phyloP scores from a whole-genome alignment of 225 moss, liverwort and hornwort genomes.

The Sphagnum tenellum region DNA sequence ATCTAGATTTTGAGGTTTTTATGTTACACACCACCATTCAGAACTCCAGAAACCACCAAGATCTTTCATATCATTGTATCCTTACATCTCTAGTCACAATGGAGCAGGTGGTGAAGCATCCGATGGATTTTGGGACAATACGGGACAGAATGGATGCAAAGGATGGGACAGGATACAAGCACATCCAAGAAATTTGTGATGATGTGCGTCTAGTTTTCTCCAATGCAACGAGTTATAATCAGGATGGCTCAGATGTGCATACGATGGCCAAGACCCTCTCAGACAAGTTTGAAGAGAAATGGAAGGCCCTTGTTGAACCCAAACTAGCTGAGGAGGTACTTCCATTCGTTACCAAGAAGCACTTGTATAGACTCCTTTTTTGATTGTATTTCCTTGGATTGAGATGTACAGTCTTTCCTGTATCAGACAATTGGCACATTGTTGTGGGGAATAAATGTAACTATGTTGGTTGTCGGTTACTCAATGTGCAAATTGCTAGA shows the following conservation, averaged over 20 bases:
- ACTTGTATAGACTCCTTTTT: too few species aligned
- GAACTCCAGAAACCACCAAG: too few species aligned
- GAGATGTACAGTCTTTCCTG: too few species aligned
- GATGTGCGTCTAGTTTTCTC: conserved; percentile 82
- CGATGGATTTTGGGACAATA: conserved; percentile 97
- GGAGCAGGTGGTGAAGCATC: conserved; percentile 77
- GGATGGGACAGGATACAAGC: conserved; percentile 84
- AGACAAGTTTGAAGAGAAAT: conserved; percentile 94
- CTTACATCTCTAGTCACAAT: too few species aligned
- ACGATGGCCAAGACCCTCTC: conserved; percentile 88
- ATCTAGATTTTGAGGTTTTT: too few species aligned
- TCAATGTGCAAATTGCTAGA: too few species aligned
- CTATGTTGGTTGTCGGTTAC: too few species aligned
- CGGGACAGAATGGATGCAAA: conserved; percentile 85
- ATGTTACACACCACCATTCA: too few species aligned
- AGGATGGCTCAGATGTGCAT: conserved; percentile 77
- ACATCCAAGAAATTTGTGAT: conserved; percentile 81
- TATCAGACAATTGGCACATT: too few species aligned
- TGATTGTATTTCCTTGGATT: too few species aligned
- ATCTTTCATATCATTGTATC: too few species aligned
- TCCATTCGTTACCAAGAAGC: neutral
- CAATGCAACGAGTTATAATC: conserved; percentile 90
- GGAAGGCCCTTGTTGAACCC: conserved; percentile 79
- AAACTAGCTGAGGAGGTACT: conserved; percentile 83
- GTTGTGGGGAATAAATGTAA: too few species aligned